Percentiles rank a stretch among this genome's conserved stretches.
Evolutionary conservation across 495 filamentous ascomycete species (phyloP).

Genomic region (Pyrenula aspistea): DNA sequence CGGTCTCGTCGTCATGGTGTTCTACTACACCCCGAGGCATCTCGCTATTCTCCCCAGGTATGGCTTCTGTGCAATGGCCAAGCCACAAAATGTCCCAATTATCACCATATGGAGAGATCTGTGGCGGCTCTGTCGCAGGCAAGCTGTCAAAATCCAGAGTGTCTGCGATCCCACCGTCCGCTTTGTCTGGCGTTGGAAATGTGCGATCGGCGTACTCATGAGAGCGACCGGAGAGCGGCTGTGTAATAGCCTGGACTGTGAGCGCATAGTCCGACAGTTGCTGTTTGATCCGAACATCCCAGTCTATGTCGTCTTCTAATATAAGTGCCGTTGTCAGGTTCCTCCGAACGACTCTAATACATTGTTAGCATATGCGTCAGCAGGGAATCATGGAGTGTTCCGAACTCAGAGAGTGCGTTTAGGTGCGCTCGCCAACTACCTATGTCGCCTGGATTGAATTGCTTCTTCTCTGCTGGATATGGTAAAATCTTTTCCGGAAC

Average conservation of each 20-base stretch:
- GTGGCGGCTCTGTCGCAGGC: constrained; percentile 14
- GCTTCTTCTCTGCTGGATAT: constrained; percentile 9
- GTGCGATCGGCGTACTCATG: constrained; percentile 8
- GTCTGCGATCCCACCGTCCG: constrained; percentile 1
- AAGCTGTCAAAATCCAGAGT: constrained; percentile 8
- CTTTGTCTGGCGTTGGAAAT: background rate
- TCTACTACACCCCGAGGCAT: constrained; percentile 9
- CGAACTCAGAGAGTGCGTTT: constrained; percentile 20
- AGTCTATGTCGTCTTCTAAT: constrained; percentile 48
- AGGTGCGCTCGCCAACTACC: constrained; percentile 28
- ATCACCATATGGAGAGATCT: constrained; percentile 41
- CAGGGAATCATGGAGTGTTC: background rate
- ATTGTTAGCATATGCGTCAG: background rate
- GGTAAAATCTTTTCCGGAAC: constrained; percentile 23
- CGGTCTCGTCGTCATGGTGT: constrained; percentile 10
- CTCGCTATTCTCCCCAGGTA: constrained; percentile 1
- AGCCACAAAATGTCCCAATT: constrained; percentile 47
- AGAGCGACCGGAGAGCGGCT: constrained; percentile 7
- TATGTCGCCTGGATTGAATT: constrained; percentile 6
- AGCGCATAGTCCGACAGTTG: constrained; percentile 37
- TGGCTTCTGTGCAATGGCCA: constrained; percentile 28
- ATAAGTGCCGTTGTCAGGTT: constrained; percentile 35
- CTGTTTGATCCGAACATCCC: constrained; percentile 36
- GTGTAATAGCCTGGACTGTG: constrained; percentile 19
- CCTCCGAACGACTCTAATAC: constrained; percentile 26